phyloP scores from a whole-genome alignment of 352 stramenopile genomes.

The Phytophthora syringae region DNA sequence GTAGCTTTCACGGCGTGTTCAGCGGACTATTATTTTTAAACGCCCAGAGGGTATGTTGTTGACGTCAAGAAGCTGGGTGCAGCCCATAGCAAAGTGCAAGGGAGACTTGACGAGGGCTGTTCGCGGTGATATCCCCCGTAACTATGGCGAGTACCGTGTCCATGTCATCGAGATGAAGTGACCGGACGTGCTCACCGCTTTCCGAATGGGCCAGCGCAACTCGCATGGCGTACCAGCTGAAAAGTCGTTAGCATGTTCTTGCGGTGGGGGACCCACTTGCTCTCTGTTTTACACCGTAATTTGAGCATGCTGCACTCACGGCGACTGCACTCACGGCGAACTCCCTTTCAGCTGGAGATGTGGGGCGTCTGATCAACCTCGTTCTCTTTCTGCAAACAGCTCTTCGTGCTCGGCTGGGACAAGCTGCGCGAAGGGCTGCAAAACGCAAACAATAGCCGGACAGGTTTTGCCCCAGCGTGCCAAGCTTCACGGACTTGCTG shows the following conservation, averaged over 20 bases:
- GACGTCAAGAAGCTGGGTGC: conserved; percentile 52
- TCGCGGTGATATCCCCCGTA: conserved; percentile 7
- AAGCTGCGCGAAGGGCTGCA: conserved; percentile 42
- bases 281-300: conserved; percentile 51
- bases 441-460: conserved; percentile 32
- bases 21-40: conserved; percentile 75
- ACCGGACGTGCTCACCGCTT: conserved; percentile 47
- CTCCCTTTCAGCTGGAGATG: conserved; percentile 47
- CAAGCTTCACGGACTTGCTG: conserved; percentile 32
- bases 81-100: conserved; percentile 61
- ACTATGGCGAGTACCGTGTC: conserved; percentile 13
- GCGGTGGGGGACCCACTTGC: conserved; percentile 65
- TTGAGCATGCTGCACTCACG: conserved; percentile 52
- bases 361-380: conserved; percentile 55
- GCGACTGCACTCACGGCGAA: no score
- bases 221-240: conserved; percentile 63
- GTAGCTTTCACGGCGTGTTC: conserved; percentile 53
- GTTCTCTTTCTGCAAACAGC: conserved; percentile 70
- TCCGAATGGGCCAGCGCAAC: conserved; percentile 67
- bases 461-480: conserved; percentile 39
- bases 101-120: conserved; percentile 47
- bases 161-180: conserved; percentile 68
- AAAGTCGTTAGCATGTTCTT: conserved; percentile 82
- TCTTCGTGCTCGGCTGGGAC: no score
- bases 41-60: conserved; percentile 65